Evolutionary conservation across 176 grass and related monocot species (phyloP).

Genomic region (Musa troglodytarum): DNA sequence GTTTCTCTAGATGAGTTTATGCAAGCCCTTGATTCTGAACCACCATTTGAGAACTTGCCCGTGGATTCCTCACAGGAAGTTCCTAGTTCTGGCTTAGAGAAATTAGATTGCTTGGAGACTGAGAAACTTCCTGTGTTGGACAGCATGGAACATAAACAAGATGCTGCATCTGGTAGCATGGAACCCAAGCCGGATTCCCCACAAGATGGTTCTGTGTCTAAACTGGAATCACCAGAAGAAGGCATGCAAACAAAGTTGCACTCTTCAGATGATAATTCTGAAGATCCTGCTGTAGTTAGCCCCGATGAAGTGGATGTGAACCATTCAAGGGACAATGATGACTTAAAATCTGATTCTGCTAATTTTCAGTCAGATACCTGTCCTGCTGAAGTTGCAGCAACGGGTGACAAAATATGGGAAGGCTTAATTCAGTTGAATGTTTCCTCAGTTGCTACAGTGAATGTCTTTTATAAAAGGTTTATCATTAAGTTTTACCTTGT

Average conservation of each 20-base stretch:
- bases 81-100: not conserved
- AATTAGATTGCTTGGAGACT: not conserved
- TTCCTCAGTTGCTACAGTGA: conserved; percentile 38
- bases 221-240: conserved; percentile 11
- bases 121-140: conserved; percentile 11
- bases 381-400: conserved; percentile 8
- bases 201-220: conserved; percentile 19
- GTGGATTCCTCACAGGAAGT: conserved; percentile 24
- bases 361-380: conserved; percentile 18
- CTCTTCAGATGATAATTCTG: conserved; percentile 7
- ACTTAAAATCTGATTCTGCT: conserved; percentile 32
- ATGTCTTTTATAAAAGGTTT: conserved; percentile 73
- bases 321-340: conserved; percentile 31
- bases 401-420: conserved; percentile 59
- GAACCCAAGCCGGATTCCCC: conserved; percentile 6
- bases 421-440: conserved; percentile 56
- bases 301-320: conserved; percentile 22
- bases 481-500: conserved; percentile 17
- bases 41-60: conserved; percentile 35
- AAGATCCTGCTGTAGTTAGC: conserved; percentile 10
- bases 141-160: conserved; percentile 2
- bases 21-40: conserved; percentile 54
- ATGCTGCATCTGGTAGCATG: conserved; percentile 22
- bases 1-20: conserved; percentile 47
- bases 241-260: not conserved